Evolutionary conservation across 2,329 filamentous ascomycete genomes (phyloP), one percentile per base, ranked within the genome.

Genomic region (Fusarium keratoplasticum): DNA sequence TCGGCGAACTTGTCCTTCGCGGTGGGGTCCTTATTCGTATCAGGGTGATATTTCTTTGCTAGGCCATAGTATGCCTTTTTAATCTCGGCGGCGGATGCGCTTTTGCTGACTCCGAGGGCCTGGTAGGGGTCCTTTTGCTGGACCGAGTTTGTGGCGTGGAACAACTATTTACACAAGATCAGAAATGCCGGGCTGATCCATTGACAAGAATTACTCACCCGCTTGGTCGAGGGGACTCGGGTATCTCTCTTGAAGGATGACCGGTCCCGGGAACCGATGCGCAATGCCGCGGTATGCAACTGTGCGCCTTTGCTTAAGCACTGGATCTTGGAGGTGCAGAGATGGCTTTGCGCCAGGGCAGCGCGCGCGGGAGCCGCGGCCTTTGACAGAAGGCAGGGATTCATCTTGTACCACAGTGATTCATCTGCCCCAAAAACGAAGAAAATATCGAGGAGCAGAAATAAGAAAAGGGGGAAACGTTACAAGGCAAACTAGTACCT

Each of bases 31-130:
- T 98, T 98, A 87, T 98, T 99, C 38, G 96, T 98, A 82, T 99
- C 96, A 10, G 96, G 96, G 80, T 99, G 96, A 82, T 91, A 99
- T 81, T 98, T 99, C 84, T 99, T 99, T 22, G 96, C 96, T 68
- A 98, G 87, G 60, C 95, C 94, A 82, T 99, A 99, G 86, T 99
- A 99, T 4, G 96, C 95, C 83, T 98, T 98, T 83, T 99, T 99
- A 82, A 99, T 98, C 38, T 98, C 96, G 69, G 91, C 87, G 4
- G 95, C 86, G 2, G 94, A 92, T n/a, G 96, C 94, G 71, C 84
- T 89, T 82, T 96, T 97, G 79, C 87, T 87, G 33, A 99, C 94
- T 16, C 96, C 96, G 31, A 99, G 91, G 5, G 94, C 89, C 74
- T 91, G 90, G 83, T 99, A 99, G 1, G 96, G 96, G 79, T 99